These are phyloP conservation scores for Trichoderma gamsii DNA, from an alignment of 495 filamentous ascomycete species.

Conservation along the genomic window DNA sequence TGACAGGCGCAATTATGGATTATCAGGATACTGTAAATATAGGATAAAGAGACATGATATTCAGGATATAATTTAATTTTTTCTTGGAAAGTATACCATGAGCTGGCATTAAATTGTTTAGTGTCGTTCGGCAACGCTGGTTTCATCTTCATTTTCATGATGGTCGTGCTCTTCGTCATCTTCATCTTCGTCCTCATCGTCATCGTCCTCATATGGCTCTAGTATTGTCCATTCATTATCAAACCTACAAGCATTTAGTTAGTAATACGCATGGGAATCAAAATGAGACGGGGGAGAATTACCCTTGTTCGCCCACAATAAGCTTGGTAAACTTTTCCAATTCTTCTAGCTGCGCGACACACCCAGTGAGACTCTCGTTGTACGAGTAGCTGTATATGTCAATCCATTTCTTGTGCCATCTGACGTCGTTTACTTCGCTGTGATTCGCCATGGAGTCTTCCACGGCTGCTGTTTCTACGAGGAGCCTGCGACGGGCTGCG, in stretches of 20 bases:
- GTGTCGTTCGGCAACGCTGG: background rate
- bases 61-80: background rate
- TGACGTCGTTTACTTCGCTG: conserved; percentile 14
- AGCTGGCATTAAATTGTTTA: no score
- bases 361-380: conserved; percentile 50
- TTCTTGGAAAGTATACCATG: no score
- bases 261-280: background rate
- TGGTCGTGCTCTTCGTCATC: background rate
- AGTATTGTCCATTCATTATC: background rate
- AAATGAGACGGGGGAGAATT: conserved; percentile 23
- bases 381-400: conserved; percentile 34
- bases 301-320: conserved; percentile 49
- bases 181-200: background rate
- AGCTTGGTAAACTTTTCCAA: conserved; percentile 49
- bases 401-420: conserved; percentile 24
- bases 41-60: background rate
- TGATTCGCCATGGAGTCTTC: conserved; percentile 31
- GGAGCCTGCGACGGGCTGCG: conserved; percentile 42
- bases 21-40: background rate
- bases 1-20: background rate
- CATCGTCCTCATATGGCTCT: conserved; percentile 6
- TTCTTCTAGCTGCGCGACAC: conserved; percentile 47
- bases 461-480: conserved; percentile 45
- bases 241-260: background rate
- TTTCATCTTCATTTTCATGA: background rate